A percentile compares a stretch with the other conserved stretches of the same genome.
Evolutionary conservation across 2,329 filamentous ascomycete species (phyloP).

Genomic region (Ophiosphaerella korrae): DNA sequence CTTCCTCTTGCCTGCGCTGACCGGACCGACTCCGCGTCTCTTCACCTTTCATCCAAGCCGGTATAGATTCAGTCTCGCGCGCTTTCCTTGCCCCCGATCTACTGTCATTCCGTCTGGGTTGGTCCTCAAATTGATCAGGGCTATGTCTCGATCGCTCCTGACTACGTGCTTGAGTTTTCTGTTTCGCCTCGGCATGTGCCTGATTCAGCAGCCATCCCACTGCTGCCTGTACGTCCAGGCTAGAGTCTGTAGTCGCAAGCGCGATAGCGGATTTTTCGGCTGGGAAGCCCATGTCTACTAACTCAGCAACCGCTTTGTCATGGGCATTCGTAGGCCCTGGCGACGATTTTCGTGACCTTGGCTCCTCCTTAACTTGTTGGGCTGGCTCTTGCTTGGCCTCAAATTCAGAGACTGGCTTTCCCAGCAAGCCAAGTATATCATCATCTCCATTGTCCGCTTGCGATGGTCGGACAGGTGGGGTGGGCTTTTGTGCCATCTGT

Average conservation of each 20-base stretch:
- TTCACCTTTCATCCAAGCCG: slow-evolving; percentile 68
- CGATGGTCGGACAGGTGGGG: slow-evolving; percentile 26
- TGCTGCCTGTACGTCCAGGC: slow-evolving; percentile 81
- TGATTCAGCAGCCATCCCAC: slow-evolving; percentile 90
- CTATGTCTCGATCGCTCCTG: slow-evolving; percentile 31
- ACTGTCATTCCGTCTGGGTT: slow-evolving; percentile 25
- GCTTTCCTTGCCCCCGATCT: slow-evolving; percentile 39
- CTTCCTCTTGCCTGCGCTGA: slow-evolving; percentile 57
- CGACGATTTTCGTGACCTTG: slow-evolving; percentile 14
- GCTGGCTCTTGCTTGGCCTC: slow-evolving; percentile 35
- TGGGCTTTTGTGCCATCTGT: slow-evolving; percentile 58
- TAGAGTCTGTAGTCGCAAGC: slow-evolving; percentile 77
- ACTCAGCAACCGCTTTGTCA: slow-evolving; percentile 81
- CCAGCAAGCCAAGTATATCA: slow-evolving; percentile 66
- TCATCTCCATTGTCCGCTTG: slow-evolving; percentile 53
- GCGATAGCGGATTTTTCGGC: slow-evolving; percentile 81
- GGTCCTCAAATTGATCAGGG: slow-evolving; percentile 34
- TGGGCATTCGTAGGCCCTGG: slow-evolving; percentile 56
- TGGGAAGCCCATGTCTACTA: slow-evolving; percentile 94
- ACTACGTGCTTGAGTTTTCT: slow-evolving; percentile 60
- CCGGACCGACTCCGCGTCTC: slow-evolving; percentile 57
- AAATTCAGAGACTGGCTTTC: slow-evolving; percentile 63
- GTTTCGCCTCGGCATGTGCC: slow-evolving; percentile 81
- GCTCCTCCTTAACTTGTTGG: slow-evolving; percentile 10
- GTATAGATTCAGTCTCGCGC: slow-evolving; percentile 47